phyloP scores from a whole-genome alignment of 2,329 filamentous ascomycete species.

The Colletotrichum eremochloae region DNA sequence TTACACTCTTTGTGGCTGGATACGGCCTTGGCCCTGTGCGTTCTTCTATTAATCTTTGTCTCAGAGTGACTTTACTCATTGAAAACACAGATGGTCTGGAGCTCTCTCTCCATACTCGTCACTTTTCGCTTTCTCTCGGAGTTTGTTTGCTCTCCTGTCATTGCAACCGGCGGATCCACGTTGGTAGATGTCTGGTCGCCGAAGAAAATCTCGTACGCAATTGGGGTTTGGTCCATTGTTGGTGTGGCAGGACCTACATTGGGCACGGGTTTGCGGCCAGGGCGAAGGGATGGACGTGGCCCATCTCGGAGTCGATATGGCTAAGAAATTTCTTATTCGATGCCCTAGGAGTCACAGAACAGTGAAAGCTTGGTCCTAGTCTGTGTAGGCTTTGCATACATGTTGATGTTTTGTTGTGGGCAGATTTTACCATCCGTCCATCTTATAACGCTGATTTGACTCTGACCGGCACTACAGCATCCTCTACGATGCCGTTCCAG shows the following conservation, averaged over 20 bases:
- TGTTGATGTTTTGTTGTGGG: not conserved
- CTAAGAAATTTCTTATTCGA: slow-evolving; percentile 40
- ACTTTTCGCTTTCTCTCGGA: slow-evolving; percentile 37
- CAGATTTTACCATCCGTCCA: no score
- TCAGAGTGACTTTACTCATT: not conserved
- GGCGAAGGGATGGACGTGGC: slow-evolving; percentile 45
- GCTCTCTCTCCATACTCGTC: slow-evolving; percentile 35
- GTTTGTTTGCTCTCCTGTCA: slow-evolving; percentile 36
- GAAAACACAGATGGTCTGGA: slow-evolving; percentile 28
- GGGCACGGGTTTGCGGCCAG: slow-evolving; percentile 34
- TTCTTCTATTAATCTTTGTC: no score
- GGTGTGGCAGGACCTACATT: slow-evolving; percentile 33
- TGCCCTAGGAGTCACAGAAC: no score
- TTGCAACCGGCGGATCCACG: slow-evolving; percentile 37
- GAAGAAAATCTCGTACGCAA: slow-evolving; percentile 33
- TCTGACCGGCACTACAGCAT: slow-evolving; percentile 38
- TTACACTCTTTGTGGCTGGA: slow-evolving; percentile 35
- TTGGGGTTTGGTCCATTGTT: slow-evolving; percentile 24
- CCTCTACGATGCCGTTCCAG: slow-evolving; percentile 43
- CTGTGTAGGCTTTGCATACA: not conserved
- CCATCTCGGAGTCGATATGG: slow-evolving; percentile 46
- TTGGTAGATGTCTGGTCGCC: slow-evolving; percentile 39
- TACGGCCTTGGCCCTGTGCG: slow-evolving; percentile 33
- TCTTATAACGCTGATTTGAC: slow-evolving; percentile 28
- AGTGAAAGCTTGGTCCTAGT: no score